These are phyloP conservation scores for Adansonia grandidieri DNA, from an alignment of 441 rosid species.

Conservation along the genomic window DNA sequence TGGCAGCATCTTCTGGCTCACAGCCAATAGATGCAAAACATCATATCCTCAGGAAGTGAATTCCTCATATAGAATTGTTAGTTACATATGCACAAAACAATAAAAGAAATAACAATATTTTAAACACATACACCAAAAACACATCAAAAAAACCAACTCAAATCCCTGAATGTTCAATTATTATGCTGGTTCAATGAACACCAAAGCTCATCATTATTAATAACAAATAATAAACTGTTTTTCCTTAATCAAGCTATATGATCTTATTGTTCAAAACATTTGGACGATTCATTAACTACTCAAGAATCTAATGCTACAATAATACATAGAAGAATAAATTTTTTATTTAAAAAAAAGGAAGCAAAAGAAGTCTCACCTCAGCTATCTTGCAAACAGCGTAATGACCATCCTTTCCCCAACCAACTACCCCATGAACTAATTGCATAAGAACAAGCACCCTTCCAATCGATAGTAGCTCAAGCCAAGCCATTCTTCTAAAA, in stretches of 20 bases:
- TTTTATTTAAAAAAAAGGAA: background rate
- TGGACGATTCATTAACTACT: background rate
- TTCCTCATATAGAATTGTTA: constrained; percentile 12
- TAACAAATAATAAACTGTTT: background rate
- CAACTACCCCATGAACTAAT: constrained; percentile 55
- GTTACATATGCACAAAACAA: background rate
- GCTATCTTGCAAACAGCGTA: constrained; percentile 83
- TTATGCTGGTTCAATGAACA: constrained; percentile 4
- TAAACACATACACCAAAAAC: background rate
- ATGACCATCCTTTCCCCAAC: constrained; percentile 96
- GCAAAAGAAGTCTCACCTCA: constrained; percentile 52
- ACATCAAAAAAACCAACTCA: constrained; percentile 3
- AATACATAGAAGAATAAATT: background rate
- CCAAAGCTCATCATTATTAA: background rate
- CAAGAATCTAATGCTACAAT: background rate
- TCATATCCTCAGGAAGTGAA: background rate
- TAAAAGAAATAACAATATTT: background rate
- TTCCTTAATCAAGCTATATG: background rate
- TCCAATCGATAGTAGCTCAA: constrained; percentile 44
- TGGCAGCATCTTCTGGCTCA: constrained; percentile 13
- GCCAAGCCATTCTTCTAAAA: constrained; percentile 27
- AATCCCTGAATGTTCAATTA: background rate
- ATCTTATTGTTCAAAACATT: constrained; percentile 10
- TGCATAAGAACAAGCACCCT: constrained; percentile 57
- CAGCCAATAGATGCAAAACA: background rate